Conservation (phyloP, 163 green algal genomes). For the Volvox carteri region DNA sequence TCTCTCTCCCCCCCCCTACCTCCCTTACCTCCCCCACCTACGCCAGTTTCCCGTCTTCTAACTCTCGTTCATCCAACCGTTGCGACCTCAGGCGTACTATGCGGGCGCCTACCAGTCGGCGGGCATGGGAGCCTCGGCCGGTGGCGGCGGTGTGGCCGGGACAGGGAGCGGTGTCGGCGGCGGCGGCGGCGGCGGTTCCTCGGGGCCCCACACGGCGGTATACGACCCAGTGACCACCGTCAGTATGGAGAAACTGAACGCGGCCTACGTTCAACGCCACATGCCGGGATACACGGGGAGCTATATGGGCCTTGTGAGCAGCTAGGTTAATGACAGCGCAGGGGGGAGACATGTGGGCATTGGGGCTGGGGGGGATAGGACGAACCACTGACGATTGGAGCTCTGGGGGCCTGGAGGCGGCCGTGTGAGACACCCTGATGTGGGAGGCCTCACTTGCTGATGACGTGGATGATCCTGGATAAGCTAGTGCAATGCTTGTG, state of each 20-base stretch:
- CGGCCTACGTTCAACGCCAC: constrained; percentile 59
- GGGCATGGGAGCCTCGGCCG: background rate
- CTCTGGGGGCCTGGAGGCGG: no score
- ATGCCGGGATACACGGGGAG: constrained; percentile 51
- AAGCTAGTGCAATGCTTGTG: no score
- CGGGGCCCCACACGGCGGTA: background rate
- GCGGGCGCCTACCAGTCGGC: background rate
- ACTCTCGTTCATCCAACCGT: no score
- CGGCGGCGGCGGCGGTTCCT: constrained; percentile 3
- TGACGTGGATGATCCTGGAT: no score
- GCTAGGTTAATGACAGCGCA: constrained; percentile 1
- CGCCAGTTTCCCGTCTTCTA: no score
- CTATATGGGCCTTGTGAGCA: constrained; percentile 52
- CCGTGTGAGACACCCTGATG: no score
- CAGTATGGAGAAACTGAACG: constrained; percentile 65
- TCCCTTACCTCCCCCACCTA: no score
- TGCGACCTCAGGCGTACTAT: constrained; percentile 22
- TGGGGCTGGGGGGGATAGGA: no score
- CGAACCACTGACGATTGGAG: no score
- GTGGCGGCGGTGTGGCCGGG: background rate
- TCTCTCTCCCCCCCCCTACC: no score
- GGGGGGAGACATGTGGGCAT: no score
- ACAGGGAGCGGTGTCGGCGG: background rate
- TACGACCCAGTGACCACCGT: constrained; percentile 61
- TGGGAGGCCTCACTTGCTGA: no score